Percentiles rank a stretch among this genome's conserved stretches.
Conservation (phyloP, 192 early-diverging fungal species). For the Mortierella claussenii region DNA sequence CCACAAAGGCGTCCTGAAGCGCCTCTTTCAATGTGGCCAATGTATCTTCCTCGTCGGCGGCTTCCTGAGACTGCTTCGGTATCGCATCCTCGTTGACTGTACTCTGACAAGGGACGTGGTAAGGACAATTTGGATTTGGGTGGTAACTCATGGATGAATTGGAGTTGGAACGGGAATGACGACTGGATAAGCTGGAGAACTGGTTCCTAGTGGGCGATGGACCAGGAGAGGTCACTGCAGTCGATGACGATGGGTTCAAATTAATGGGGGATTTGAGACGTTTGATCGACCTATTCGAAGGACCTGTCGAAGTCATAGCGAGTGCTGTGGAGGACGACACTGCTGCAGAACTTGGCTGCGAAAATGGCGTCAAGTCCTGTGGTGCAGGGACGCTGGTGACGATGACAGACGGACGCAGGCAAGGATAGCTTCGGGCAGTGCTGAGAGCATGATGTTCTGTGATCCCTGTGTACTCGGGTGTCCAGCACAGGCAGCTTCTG, state of each 20-base stretch:
- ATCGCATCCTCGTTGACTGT: too few species aligned
- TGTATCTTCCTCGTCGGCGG: too few species aligned
- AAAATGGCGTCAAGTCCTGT: neutral
- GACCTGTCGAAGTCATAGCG: neutral
- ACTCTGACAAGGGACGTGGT: too few species aligned
- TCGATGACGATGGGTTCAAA: slow-evolving; percentile 5
- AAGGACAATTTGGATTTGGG: slow-evolving; percentile 53
- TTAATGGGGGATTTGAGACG: slow-evolving; percentile 32
- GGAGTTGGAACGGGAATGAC: slow-evolving; percentile 42
- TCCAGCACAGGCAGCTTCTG: slow-evolving; percentile 34
- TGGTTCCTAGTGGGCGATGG: slow-evolving; percentile 29
- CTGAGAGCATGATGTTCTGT: slow-evolving; percentile 20
- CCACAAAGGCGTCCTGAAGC: neutral
- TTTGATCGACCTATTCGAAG: slow-evolving; percentile 34
- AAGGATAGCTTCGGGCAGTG: slow-evolving; percentile 21
- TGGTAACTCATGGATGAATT: slow-evolving; percentile 35
- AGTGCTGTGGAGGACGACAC: neutral
- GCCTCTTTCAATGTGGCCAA: slow-evolving; percentile 5
- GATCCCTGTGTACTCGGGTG: slow-evolving; percentile 30
- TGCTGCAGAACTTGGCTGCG: neutral
- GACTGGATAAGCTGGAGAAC: slow-evolving; percentile 19
- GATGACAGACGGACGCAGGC: slow-evolving; percentile 23
- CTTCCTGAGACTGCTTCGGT: too few species aligned
- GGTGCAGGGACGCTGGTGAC: neutral
- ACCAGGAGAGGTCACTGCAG: neutral